phyloP scores from a whole-genome alignment of 2,329 filamentous ascomycete species.

The Endothia cerciana region DNA sequence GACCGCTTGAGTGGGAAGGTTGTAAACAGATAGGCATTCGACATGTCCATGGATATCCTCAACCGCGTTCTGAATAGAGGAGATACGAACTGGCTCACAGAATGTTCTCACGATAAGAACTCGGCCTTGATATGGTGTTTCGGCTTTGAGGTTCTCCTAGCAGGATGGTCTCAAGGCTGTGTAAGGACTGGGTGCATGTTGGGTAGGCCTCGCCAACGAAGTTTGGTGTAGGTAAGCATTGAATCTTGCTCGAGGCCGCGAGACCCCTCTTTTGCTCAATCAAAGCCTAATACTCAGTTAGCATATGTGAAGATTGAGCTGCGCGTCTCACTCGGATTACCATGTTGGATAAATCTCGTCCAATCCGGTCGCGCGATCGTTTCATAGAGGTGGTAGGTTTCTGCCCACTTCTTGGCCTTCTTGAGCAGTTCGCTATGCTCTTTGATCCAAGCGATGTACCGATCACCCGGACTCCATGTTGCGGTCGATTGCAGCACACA shows the following conservation, averaged over 20 bases:
- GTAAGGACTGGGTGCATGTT: conserved; percentile 24
- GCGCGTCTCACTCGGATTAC: not conserved
- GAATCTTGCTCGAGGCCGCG: not conserved
- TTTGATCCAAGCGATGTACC: too few relatives aligned
- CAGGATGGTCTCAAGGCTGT: conserved; percentile 16
- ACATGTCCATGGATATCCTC: conserved; percentile 75
- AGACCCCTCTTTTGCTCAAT: too few relatives aligned
- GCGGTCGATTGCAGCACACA: too few relatives aligned
- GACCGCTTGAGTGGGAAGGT: conserved; percentile 22
- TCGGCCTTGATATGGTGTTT: conserved; percentile 30
- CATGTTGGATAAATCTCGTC: not conserved
- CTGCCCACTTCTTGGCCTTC: conserved; percentile 30
- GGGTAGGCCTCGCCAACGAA: conserved; percentile 26
- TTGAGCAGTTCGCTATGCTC: conserved; percentile 73
- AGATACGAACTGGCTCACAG: conserved; percentile 13
- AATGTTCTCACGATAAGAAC: conserved; percentile 25
- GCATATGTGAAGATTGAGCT: not conserved
- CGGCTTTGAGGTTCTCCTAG: conserved; percentile 26
- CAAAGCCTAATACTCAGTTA: too few relatives aligned
- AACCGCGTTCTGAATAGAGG: conserved; percentile 55
- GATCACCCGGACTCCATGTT: too few relatives aligned
- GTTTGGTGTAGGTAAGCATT: not conserved
- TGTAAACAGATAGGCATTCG: conserved; percentile 73
- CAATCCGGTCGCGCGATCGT: conserved; percentile 53
- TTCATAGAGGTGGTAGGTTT: conserved; percentile 61